Conservation (phyloP, 345 rosid genomes). For the Gossypium bickii region DNA sequence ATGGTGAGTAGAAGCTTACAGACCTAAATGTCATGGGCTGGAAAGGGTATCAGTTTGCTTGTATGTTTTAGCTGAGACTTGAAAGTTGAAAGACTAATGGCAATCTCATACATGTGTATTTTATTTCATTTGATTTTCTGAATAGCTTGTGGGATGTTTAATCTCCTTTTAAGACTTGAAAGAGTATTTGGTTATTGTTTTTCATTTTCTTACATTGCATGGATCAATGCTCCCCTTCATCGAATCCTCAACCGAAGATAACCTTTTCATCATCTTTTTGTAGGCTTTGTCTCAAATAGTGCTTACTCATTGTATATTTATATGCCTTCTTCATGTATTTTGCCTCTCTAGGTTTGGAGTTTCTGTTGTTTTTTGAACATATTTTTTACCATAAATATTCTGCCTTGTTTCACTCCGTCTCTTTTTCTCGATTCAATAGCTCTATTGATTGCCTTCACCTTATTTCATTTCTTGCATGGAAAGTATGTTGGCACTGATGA, state of each 20-base stretch:
- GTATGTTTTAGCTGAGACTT: slow-evolving; percentile 6
- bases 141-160: background rate
- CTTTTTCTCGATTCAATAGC: background rate
- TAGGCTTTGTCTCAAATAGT: background rate
- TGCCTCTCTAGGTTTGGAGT: background rate
- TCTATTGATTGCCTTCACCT: background rate
- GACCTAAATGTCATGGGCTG: background rate
- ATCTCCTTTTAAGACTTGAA: background rate
- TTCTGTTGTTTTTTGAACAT: background rate
- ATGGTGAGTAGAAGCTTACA: background rate
- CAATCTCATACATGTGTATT: background rate
- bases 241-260: background rate
- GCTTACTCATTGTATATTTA: background rate
- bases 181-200: too few species aligned
- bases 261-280: background rate
- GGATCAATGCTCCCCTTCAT: background rate
- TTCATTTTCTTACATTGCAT: too few species aligned
- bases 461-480: slow-evolving; percentile 14
- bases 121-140: slow-evolving; percentile 2
- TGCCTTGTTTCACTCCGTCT: background rate
- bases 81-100: background rate
- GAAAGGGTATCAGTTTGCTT: slow-evolving; percentile 3
- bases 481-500: slow-evolving; percentile 82
- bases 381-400: background rate
- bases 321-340: background rate